Base-by-base conservation (phyloP, 176 grass and related monocot species). In the Paspalum notatum region DNA sequence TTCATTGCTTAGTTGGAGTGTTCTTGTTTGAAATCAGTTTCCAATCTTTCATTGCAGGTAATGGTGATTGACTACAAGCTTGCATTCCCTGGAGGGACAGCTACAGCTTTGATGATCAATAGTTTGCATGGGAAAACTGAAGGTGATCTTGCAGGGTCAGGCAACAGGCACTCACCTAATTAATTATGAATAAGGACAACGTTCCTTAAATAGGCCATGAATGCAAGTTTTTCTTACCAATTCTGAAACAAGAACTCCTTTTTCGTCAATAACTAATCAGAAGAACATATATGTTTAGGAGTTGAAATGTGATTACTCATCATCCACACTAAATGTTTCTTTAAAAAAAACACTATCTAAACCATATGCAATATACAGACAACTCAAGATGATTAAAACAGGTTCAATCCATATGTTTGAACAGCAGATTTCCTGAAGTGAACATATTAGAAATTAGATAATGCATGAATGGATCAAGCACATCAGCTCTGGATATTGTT, bases 41-140 rank as follows among this genome's bases (percentile, higher is more conserved):
- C 2, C 11, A 14, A 16, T 54, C 20, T 55, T 75, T 8, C 15
- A 11, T 17, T 80, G 17, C 75, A 83, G 86, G 81, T 84, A 44
- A 84, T 88, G 86, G 81, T 88, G 69, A 61, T 88, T 75, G 81
- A 88, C 84, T 88, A 84, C 62, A 84, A 84, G 68, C 81, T 84
- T 60, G 46, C 81, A 68, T 88, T 88, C 54, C 86, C 86, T 78
- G 86, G 86, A 51, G 86, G 80, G 58, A 88, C 86, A 45, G 86
- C 81, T 68, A 88, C 75, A 61, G 86, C 80, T 10, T 44, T 88
- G 53, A 84, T 83, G 80, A 88, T 88, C 51, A 88, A 80, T 68
- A 84, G 75, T 46, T 80, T 84, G 45, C 81, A 88, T 75, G 76
- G 86, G 16, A 57, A 83, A 88, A 52, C 53, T 14, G 68, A 79